Evolutionary conservation across 331 rosid genomes (phyloP), one percentile per base, ranked within the genome.

Genomic region (Malus hybrid): DNA sequence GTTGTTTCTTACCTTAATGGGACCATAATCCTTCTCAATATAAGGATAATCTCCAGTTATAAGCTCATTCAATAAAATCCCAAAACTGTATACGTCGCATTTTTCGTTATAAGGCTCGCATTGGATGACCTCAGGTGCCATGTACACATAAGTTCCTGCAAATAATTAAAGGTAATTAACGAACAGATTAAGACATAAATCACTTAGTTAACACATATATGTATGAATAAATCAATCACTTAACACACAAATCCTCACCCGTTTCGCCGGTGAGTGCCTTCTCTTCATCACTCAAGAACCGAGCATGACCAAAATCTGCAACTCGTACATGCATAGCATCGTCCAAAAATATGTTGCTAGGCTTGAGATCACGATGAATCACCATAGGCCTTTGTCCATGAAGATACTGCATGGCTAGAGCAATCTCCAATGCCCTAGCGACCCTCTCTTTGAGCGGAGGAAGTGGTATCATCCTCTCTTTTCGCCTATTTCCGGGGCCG

Each of bases 41-140:
- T 88, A 93, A 11, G 93, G 97, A 75, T 85, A 82, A 27, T 87
- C 79, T 44, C 89, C 90, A 0, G 89, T 83, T 1, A 87, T 67
- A 20, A 93, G 87, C 71, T 93, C 96, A 24, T 90, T 93, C 0
- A 93, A 59, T 22, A 91, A 88, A 18, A 93, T 60, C 12, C 88
- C 91, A 65, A 87, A 91, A 74, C 93, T 89, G 52, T 89, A 93
- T 6, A 91, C 76, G 16, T 93, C 96, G 15, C 94, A 89, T 48
- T 89, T 93, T 81, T 93, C 97, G 50, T 88, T 78, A 5, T 93
- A 91, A 5, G 98, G 91, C 83, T 93, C 90, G 27, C 90, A 87
- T 69, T 77, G 73, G 8, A 93, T 84, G 67, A 89, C 88, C 66
- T 88, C 90, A 0, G 90, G 96, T 8, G 95, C 91, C 93, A 90